A percentile compares a stretch with the other conserved stretches of the same genome.
Conservation (phyloP, 306 rosid genomes). For the Lablab purpureus region DNA sequence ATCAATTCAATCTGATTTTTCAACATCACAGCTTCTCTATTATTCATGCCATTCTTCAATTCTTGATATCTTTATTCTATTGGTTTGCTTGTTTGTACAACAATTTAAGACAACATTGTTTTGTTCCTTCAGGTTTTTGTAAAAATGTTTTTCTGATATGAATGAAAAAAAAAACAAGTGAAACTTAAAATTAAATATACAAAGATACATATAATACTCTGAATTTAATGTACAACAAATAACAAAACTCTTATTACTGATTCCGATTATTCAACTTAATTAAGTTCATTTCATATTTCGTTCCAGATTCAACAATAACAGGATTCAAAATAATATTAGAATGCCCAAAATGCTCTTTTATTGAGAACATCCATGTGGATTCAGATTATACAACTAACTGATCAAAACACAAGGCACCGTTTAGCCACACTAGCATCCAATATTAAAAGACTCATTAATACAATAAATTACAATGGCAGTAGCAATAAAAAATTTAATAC, state of each 20-base stretch:
- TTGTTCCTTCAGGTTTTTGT: not conserved
- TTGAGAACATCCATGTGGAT: not conserved
- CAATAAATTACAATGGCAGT: conserved; percentile 32
- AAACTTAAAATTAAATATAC: no score
- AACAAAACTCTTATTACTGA: no score
- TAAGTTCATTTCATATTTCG: not conserved
- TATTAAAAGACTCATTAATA: conserved; percentile 21
- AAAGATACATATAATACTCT: not conserved
- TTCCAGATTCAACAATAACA: not conserved
- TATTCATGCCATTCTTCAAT: no score
- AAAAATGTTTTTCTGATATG: not conserved
- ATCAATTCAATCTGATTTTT: not conserved
- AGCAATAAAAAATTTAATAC: not conserved
- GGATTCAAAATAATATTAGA: no score
- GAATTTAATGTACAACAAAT: not conserved
- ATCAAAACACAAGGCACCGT: not conserved
- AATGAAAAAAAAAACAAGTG: not conserved
- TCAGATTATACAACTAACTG: not conserved
- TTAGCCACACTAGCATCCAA: conserved; percentile 1
- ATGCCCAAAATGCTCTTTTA: conserved; percentile 1
- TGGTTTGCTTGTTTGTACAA: not conserved
- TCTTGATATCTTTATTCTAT: not conserved
- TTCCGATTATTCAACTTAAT: not conserved
- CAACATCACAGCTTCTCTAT: not conserved
- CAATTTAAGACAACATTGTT: not conserved